Base-by-base conservation (phyloP, 805 yeast species). In the Pichia californica region DNA sequence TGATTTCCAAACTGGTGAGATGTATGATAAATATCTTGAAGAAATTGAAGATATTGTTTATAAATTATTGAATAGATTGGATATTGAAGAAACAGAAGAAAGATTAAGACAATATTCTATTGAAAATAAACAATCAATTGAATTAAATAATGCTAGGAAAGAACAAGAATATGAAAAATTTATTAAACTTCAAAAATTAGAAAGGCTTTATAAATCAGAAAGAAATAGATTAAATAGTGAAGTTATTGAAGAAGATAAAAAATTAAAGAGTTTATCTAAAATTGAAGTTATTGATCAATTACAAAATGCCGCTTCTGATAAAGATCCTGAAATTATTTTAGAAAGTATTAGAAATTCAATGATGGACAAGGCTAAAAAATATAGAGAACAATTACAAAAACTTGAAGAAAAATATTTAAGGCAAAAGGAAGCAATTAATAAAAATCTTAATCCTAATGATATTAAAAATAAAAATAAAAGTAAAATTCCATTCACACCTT, bases 401-500 rank as follows among this genome's bases (percentile, higher is more conserved):
- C 49, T 57, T 34, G 66, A 55, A 40, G 58, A 45, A 48, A 58
- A 46, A 35, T 59, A 53, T 44, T 51, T 52, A 39, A 42, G 42
- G 13, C 64, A 62, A 41, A 57, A 58, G 34, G 59, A 58, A 28
- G 51, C 54, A 7, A 52, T 63, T 10, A 35, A 55, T 14, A 52
- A 48, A 15, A 55, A 57, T 30, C 47, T 53, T 7, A 54, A 51
- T 32, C 54, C 58, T 41, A 55, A 59, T 37, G 52, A 49, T 25
- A 31, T 44, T 8, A 46, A 44, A 32, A 31, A 38, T 21, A 56
- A 44, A 11, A 51, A 53, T 44, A 63, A 59, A 41, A 44, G 48
- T 10, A 47, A 49, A 19, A 40, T 56, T 6, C 98, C 98, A 15
- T 91, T 89, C 61, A 88, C 98, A 10, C 98, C 98, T 8, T 91